Percentiles rank a stretch among this genome's conserved stretches.
These are phyloP conservation scores for Tricladium varicosporioides DNA, from an alignment of 2,329 filamentous ascomycete species.

Conservation along the genomic window DNA sequence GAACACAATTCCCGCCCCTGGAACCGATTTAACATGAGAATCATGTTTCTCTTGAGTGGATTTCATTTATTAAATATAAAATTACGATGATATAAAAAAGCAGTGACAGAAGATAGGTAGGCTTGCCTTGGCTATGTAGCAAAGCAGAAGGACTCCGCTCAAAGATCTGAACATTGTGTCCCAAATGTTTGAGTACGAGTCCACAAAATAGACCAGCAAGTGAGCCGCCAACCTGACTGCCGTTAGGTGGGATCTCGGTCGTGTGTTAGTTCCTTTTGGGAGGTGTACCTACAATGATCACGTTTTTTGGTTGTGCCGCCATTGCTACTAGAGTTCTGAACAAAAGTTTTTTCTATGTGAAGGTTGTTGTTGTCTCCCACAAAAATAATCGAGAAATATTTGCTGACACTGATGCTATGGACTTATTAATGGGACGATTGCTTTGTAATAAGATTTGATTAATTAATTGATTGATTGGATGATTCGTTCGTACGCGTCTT, in stretches of 20 bases:
- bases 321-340: background rate
- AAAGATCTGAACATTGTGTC: conserved; percentile 14
- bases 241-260: background rate
- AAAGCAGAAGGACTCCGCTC: conserved; percentile 14
- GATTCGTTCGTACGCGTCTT: background rate
- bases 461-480: background rate
- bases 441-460: background rate
- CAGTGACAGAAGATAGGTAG: too few species aligned
- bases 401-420: background rate
- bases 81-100: too few species aligned
- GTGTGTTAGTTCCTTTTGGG: background rate
- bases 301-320: background rate
- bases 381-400: background rate
- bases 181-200: conserved; percentile 10
- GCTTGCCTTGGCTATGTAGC: too few species aligned
- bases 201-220: conserved; percentile 10
- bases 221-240: conserved; percentile 12
- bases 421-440: background rate
- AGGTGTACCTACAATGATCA: background rate
- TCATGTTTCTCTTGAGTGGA: conserved; percentile 7
- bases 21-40: too few species aligned
- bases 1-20: conserved; percentile 17
- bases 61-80: too few species aligned
- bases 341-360: background rate
- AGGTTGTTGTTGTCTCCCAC: background rate